These are phyloP conservation scores for Leavenworthia alabamica DNA, from an alignment of 345 rosid species.

Conservation along the genomic window DNA sequence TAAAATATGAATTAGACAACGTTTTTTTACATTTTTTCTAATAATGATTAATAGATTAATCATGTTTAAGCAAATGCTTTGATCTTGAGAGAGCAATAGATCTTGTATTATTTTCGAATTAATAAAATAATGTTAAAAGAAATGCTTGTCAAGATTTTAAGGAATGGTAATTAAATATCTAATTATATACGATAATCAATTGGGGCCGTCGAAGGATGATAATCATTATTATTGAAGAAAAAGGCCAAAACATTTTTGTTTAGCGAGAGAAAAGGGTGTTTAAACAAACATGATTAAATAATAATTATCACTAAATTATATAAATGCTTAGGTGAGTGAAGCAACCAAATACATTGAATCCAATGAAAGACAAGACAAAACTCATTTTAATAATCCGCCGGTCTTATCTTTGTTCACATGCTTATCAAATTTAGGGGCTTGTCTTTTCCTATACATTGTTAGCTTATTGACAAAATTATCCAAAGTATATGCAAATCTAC, in stretches of 20 bases:
- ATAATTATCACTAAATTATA: constrained; percentile 3
- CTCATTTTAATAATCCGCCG: constrained; percentile 29
- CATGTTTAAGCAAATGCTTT: background rate
- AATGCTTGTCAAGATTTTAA: background rate
- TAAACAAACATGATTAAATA: constrained; percentile 14
- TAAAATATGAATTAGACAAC: too few relatives aligned
- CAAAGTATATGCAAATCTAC: background rate
- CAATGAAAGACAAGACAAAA: constrained; percentile 11
- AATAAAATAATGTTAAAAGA: background rate
- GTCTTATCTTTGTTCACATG: constrained; percentile 30
- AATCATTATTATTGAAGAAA: background rate
- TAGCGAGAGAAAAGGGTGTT: background rate
- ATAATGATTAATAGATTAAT: too few relatives aligned
- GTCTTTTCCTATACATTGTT: constrained; percentile 24
- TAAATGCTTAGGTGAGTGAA: constrained; percentile 17
- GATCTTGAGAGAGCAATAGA: background rate
- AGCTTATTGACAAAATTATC: background rate
- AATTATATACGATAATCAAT: background rate
- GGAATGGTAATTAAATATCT: background rate
- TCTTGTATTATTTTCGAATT: background rate
- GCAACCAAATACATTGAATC: constrained; percentile 30
- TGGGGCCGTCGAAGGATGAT: constrained; percentile 3
- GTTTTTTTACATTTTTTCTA: too few relatives aligned
- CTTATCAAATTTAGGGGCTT: constrained; percentile 33
- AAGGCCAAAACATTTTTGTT: constrained; percentile 18